A percentile compares a stretch with the other conserved stretches of the same genome.
These are phyloP conservation scores for Deakozyma indianensis DNA, from an alignment of 805 yeast species.

Conservation along the genomic window DNA sequence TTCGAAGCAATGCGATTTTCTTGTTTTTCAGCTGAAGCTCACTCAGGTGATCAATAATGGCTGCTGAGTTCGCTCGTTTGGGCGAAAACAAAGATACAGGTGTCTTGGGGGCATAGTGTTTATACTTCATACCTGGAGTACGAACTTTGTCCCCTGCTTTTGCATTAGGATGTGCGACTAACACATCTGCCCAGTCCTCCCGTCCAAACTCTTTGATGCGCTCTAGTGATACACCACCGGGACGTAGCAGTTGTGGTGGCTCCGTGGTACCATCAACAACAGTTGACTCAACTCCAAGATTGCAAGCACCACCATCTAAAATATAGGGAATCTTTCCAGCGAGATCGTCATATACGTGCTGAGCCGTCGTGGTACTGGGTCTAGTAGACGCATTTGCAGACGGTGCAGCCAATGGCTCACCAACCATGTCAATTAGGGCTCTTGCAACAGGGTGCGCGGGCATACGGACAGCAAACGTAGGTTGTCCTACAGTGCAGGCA, in stretches of 20 bases:
- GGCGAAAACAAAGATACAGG: slow-evolving; percentile 54
- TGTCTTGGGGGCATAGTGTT: slow-evolving; percentile 88
- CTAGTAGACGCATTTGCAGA: slow-evolving; percentile 93
- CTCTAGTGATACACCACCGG: slow-evolving; percentile 86
- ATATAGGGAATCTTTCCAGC: slow-evolving; percentile 69
- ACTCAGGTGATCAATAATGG: slow-evolving; percentile 12
- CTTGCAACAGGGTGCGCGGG: slow-evolving; percentile 84
- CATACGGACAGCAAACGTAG: slow-evolving; percentile 83
- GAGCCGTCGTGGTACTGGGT: slow-evolving; percentile 85
- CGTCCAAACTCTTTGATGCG: slow-evolving; percentile 59
- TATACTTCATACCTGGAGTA: slow-evolving; percentile 97
- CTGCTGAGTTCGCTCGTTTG: slow-evolving; percentile 19
- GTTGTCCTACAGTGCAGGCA: slow-evolving; percentile 73
- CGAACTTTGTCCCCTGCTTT: slow-evolving; percentile 43
- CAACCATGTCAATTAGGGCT: slow-evolving; percentile 71
- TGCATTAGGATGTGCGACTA: slow-evolving; percentile 46
- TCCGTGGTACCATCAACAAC: slow-evolving; percentile 77
- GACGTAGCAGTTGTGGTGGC: slow-evolving; percentile 83
- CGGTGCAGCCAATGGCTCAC: slow-evolving; percentile 91
- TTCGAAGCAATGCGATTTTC: slow-evolving; percentile 38
- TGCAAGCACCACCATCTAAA: slow-evolving; percentile 79
- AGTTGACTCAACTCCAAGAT: slow-evolving; percentile 87
- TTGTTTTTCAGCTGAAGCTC: slow-evolving; percentile 5
- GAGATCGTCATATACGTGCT: slow-evolving; percentile 72
- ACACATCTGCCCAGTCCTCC: slow-evolving; percentile 43